These are phyloP conservation scores for Funneliformis mosseae DNA, from an alignment of 192 early-diverging fungal genomes.

Conservation along the genomic window DNA sequence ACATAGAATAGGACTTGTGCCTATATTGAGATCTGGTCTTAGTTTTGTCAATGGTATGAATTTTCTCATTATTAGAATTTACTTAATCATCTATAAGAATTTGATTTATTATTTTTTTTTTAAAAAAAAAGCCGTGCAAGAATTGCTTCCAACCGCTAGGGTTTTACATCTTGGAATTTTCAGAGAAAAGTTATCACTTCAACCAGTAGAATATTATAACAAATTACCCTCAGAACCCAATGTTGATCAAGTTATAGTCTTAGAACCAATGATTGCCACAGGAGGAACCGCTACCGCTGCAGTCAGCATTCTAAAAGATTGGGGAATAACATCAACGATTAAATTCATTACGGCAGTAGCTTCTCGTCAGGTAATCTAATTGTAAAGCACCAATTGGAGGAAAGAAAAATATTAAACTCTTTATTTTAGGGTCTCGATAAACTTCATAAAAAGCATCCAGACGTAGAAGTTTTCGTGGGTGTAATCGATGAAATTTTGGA, in stretches of 20 bases:
- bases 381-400: background rate
- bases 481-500: constrained; percentile 61
- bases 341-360: constrained; percentile 70
- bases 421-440: constrained; percentile 39
- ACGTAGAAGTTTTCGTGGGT: constrained; percentile 59
- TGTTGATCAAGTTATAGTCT: constrained; percentile 68
- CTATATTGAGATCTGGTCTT: constrained; percentile 67
- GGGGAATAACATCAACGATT: constrained; percentile 70
- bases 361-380: constrained; percentile 53
- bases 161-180: constrained; percentile 81
- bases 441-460: constrained; percentile 47
- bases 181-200: constrained; percentile 76
- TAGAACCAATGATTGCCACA: constrained; percentile 87
- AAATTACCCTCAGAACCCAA: constrained; percentile 74
- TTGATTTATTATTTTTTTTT: constrained; percentile 28
- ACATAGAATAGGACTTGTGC: constrained; percentile 56
- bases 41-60: constrained; percentile 54
- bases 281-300: constrained; percentile 78
- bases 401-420: background rate
- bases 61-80: background rate
- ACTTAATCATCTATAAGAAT: background rate
- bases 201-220: constrained; percentile 94
- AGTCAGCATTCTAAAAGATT: constrained; percentile 75
- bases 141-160: constrained; percentile 68
- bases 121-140: constrained; percentile 48